Evolutionary conservation across 306 rosid genomes (phyloP).

Genomic region (Begonia fuchsioides): DNA sequence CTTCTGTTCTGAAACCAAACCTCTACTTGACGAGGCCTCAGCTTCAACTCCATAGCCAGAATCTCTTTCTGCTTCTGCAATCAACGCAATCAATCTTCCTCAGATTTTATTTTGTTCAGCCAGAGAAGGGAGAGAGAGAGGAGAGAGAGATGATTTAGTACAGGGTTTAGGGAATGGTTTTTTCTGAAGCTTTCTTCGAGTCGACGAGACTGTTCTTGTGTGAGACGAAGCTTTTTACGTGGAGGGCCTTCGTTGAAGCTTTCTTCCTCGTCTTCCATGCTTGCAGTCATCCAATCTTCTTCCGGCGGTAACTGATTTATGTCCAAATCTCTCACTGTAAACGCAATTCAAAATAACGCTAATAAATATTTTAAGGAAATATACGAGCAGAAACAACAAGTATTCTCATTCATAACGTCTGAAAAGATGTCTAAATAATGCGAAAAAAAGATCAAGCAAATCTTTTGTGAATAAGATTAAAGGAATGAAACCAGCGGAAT

Average conservation of each 20-base stretch:
- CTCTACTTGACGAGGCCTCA: slow-evolving; percentile 82
- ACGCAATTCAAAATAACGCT: no score
- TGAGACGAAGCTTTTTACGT: slow-evolving; percentile 86
- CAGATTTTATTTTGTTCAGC: neutral
- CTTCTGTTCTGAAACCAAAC: slow-evolving; percentile 99
- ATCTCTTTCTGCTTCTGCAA: slow-evolving; percentile 65
- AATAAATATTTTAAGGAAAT: no score
- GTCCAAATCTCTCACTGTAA: slow-evolving; percentile 58
- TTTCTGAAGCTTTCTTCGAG: slow-evolving; percentile 76
- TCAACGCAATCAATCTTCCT: neutral
- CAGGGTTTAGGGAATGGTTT: slow-evolving; percentile 79
- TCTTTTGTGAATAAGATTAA: no score
- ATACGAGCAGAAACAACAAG: no score
- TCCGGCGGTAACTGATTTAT: slow-evolving; percentile 58
- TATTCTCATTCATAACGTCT: no score
- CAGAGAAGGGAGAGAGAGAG: no score
- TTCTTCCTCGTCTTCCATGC: slow-evolving; percentile 70
- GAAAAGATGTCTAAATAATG: no score
- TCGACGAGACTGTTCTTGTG: slow-evolving; percentile 78
- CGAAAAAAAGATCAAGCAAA: no score
- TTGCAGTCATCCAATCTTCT: slow-evolving; percentile 38
- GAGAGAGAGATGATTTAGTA: slow-evolving; percentile 8
- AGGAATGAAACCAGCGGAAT: no score
- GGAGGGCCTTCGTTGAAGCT: slow-evolving; percentile 43
- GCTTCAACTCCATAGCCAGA: slow-evolving; percentile 64